A percentile compares a stretch with the other conserved stretches of the same genome.
These are phyloP conservation scores for Beauveria rudraprayagi DNA, from an alignment of 2,329 filamentous ascomycete genomes.

Conservation along the genomic window DNA sequence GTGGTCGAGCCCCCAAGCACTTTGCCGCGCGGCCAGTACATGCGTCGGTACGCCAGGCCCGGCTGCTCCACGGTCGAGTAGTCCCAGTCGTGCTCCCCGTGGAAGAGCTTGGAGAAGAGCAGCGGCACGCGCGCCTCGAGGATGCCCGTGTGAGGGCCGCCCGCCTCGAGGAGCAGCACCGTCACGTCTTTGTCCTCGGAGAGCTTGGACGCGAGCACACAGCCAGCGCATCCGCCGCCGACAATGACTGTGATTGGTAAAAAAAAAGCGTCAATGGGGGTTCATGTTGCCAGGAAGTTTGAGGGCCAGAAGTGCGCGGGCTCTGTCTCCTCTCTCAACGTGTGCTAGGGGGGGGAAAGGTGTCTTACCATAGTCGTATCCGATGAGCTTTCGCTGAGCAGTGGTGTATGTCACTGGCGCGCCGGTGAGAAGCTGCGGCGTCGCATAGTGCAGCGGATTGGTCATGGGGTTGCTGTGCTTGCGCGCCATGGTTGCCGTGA, in stretches of 20 bases:
- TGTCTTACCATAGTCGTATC: constrained; percentile 9
- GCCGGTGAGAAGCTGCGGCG: constrained; percentile 7
- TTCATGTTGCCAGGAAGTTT: background rate
- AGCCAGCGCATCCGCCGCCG: constrained; percentile 22
- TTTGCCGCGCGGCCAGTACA: constrained; percentile 19
- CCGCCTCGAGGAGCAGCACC: constrained; percentile 16
- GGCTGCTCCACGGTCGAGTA: constrained; percentile 17
- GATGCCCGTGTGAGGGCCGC: constrained; percentile 13
- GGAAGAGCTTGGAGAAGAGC: constrained; percentile 16
- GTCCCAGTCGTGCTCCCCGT: constrained; percentile 19
- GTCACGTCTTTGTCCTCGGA: constrained; percentile 18
- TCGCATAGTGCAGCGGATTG: constrained; percentile 12
- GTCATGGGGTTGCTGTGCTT: constrained; percentile 10
- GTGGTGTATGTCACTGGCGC: background rate
- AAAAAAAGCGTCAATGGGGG: background rate
- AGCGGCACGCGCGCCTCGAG: constrained; percentile 15
- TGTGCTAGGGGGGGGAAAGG: background rate
- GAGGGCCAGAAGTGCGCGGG: too few relatives aligned
- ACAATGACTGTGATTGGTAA: constrained; percentile 16
- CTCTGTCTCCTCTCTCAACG: background rate
- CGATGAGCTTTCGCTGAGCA: constrained; percentile 4
- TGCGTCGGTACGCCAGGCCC: constrained; percentile 15
- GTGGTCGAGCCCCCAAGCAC: constrained; percentile 18
- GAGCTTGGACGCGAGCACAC: constrained; percentile 23
- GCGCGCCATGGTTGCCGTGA: constrained; percentile 3